phyloP scores from a whole-genome alignment of 345 rosid genomes.

The Pistacia atlantica region DNA sequence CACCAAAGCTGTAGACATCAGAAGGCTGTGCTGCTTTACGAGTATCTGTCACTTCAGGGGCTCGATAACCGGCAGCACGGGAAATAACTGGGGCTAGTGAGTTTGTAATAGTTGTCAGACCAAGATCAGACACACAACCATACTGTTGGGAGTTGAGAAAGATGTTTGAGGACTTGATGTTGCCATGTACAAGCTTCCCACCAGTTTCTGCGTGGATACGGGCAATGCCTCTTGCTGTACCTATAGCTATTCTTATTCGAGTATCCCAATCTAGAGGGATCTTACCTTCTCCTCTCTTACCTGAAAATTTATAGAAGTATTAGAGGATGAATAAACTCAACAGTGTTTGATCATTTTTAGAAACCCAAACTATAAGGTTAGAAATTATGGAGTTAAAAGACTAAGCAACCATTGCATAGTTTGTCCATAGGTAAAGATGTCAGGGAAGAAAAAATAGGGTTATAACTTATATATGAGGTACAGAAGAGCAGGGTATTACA shows the following conservation, averaged over 20 bases:
- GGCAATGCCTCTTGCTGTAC: slow-evolving; percentile 86
- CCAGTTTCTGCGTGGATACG: slow-evolving; percentile 66
- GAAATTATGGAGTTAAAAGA: not conserved
- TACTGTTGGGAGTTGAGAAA: slow-evolving; percentile 62
- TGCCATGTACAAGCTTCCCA: slow-evolving; percentile 85
- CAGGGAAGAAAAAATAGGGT: not conserved
- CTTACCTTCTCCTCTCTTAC: slow-evolving; percentile 65
- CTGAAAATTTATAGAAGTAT: slow-evolving; percentile 36
- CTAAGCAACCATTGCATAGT: not conserved
- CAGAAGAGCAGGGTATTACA: no score
- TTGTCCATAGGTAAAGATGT: not conserved
- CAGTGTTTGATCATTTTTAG: slow-evolving; percentile 3
- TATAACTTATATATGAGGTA: no score
- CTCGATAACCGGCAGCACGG: slow-evolving; percentile 92
- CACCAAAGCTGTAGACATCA: slow-evolving; percentile 96
- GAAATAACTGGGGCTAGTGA: slow-evolving; percentile 74
- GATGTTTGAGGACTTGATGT: slow-evolving; percentile 90
- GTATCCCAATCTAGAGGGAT: slow-evolving; percentile 80
- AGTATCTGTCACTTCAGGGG: slow-evolving; percentile 93
- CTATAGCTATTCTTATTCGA: slow-evolving; percentile 79
- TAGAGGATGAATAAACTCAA: not conserved
- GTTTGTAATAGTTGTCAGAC: slow-evolving; percentile 77
- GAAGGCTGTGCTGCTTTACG: slow-evolving; percentile 87
- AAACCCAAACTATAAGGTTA: not conserved
- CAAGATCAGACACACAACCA: slow-evolving; percentile 88